These are phyloP conservation scores for Euryodendron excelsum DNA, from an alignment of 148 eudicot genomes.

Conservation along the genomic window DNA sequence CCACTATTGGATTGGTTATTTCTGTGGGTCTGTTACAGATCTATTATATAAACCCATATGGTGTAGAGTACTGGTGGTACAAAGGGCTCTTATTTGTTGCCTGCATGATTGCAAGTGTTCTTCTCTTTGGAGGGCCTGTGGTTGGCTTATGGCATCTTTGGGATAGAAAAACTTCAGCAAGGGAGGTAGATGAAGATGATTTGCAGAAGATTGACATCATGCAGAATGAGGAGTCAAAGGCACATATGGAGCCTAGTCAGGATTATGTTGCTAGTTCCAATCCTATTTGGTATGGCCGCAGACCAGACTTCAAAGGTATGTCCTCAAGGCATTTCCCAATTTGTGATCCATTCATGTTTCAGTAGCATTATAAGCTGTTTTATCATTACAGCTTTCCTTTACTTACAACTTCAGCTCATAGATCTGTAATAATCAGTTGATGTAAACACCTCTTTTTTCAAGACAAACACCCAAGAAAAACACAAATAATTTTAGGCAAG, in stretches of 20 bases:
- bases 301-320: conserved; percentile 73
- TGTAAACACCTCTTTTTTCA: too few species aligned
- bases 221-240: conserved; percentile 16
- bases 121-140: conserved; percentile 68
- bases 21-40: conserved; percentile 47
- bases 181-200: conserved; percentile 24
- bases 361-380: too few species aligned
- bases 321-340: neutral
- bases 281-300: conserved; percentile 50
- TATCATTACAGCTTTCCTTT: too few species aligned
- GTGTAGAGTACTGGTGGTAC: conserved; percentile 66
- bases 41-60: conserved; percentile 59
- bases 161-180: conserved; percentile 40
- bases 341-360: too few species aligned
- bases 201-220: conserved; percentile 12
- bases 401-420: too few species aligned
- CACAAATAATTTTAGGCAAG: too few species aligned
- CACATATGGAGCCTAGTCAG: conserved; percentile 22
- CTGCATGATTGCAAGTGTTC: conserved; percentile 69
- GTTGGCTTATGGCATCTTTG: conserved; percentile 68
- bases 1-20: conserved; percentile 59
- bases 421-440: too few species aligned
- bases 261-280: conserved; percentile 29
- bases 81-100: conserved; percentile 72
- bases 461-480: too few species aligned